These are phyloP conservation scores for Starmera dryadoides DNA, from an alignment of 805 yeast genomes.

Conservation along the genomic window DNA sequence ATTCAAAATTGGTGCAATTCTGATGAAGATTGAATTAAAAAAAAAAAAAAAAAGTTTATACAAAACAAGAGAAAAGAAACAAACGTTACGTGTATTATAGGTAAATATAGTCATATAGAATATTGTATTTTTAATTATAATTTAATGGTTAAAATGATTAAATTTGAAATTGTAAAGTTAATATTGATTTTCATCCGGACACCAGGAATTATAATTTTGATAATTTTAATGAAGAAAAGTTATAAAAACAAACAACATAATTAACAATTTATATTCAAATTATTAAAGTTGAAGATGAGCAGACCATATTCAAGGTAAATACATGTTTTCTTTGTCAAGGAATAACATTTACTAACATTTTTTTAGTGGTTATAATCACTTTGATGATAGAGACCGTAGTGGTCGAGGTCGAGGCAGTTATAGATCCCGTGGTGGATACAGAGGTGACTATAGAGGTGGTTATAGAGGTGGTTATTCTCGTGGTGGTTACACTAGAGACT, in stretches of 20 bases:
- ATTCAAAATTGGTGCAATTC: conserved; percentile 57
- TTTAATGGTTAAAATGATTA: neutral
- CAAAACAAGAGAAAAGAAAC: too few species aligned
- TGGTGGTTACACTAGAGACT: neutral
- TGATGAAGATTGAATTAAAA: conserved; percentile 27
- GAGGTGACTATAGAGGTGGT: neutral
- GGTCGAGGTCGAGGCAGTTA: neutral
- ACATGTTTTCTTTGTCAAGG: too few species aligned
- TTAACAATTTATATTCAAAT: neutral
- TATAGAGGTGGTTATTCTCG: neutral
- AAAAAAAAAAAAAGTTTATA: too few species aligned
- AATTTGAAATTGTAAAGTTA: too few species aligned
- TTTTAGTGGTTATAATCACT: neutral
- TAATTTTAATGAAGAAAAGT: too few species aligned
- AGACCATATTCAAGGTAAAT: neutral
- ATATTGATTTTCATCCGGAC: too few species aligned
- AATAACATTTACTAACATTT: neutral
- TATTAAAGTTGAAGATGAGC: neutral
- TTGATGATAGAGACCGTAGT: neutral
- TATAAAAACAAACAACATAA: neutral
- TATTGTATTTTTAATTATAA: neutral
- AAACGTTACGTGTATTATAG: neutral
- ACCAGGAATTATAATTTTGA: too few species aligned
- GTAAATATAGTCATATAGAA: neutral
- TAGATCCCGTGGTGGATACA: neutral